These are phyloP conservation scores for Ramaria sp. DNA, from an alignment of 768 basidiomycete species.

Conservation along the genomic window DNA sequence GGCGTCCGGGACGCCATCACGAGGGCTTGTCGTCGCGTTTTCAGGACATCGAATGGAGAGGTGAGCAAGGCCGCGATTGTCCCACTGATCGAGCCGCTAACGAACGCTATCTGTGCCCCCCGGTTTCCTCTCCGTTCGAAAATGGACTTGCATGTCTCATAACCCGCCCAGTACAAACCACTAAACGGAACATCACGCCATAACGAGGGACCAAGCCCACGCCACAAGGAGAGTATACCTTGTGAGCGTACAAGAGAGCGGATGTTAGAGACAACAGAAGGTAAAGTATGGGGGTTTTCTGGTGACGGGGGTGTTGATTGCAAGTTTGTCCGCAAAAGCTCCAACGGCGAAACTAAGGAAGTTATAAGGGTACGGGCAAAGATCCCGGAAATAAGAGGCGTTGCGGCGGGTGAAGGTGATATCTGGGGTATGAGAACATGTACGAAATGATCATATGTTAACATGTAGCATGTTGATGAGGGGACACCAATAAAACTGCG, in stretches of 20 bases:
- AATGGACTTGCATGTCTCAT: conserved; percentile 68
- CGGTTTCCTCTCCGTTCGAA: conserved; percentile 42
- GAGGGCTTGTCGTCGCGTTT: conserved; percentile 84
- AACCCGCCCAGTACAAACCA: conserved; percentile 94
- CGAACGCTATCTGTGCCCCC: conserved; percentile 66
- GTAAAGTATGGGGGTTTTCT: conserved; percentile 61
- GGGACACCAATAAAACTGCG: conserved; percentile 82
- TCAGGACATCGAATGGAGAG: conserved; percentile 93
- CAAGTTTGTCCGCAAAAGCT: conserved; percentile 87
- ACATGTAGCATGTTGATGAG: conserved; percentile 86
- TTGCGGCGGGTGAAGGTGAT: conserved; percentile 38
- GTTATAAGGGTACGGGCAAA: conserved; percentile 73
- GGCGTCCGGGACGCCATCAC: conserved; percentile 46
- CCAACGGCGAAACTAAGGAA: conserved; percentile 74
- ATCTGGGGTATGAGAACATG: conserved; percentile 50
- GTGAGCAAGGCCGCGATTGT: conserved; percentile 79
- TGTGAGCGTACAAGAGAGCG: conserved; percentile 44
- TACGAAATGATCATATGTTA: conserved; percentile 85
- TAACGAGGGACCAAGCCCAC: conserved; percentile 82
- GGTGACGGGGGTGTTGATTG: conserved; percentile 75
- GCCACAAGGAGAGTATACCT: conserved; percentile 71
- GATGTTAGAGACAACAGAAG: conserved; percentile 59
- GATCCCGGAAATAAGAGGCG: conserved; percentile 75
- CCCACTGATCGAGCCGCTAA: conserved; percentile 86
- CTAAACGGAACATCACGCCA: conserved; percentile 99